Evolutionary conservation across 208 protist species (phyloP).

Genomic region (Acanthamoeba healyi): DNA sequence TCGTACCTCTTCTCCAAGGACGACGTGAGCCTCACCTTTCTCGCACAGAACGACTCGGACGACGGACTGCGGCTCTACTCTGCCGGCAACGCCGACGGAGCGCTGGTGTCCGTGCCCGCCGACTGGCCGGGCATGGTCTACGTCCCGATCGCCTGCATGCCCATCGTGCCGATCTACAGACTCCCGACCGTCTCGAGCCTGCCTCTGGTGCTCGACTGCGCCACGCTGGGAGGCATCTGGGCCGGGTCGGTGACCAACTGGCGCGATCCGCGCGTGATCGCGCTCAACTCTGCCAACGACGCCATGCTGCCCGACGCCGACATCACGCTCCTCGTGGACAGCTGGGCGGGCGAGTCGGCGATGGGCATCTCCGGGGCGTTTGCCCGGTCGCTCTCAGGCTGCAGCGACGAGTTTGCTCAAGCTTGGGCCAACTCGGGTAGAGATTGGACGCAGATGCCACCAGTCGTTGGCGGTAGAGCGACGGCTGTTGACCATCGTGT

Average conservation of each 20-base stretch:
- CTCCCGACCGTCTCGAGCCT: neutral
- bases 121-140: conserved; percentile 26
- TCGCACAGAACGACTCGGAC: neutral
- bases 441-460: neutral
- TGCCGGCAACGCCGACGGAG: neutral
- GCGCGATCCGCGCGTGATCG: neutral
- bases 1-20: conserved; percentile 24
- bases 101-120: neutral
- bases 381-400: neutral
- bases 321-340: neutral
- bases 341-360: neutral
- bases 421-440: neutral
- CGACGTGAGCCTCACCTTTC: neutral
- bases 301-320: neutral
- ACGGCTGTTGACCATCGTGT: too few species aligned
- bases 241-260: neutral
- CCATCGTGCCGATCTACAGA: neutral
- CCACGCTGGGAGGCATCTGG: neutral
- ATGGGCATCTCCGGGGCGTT: neutral
- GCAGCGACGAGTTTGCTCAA: neutral
- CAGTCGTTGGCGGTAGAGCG: neutral
- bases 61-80: neutral
- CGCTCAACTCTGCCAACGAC: neutral
- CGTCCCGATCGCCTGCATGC: neutral
- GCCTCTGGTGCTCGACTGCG: conserved; percentile 11